Percentiles rank a stretch among this genome's conserved stretches.
phyloP scores from a whole-genome alignment of 2,329 filamentous ascomycete species.

The Lasiodiplodia hormozganensis region DNA sequence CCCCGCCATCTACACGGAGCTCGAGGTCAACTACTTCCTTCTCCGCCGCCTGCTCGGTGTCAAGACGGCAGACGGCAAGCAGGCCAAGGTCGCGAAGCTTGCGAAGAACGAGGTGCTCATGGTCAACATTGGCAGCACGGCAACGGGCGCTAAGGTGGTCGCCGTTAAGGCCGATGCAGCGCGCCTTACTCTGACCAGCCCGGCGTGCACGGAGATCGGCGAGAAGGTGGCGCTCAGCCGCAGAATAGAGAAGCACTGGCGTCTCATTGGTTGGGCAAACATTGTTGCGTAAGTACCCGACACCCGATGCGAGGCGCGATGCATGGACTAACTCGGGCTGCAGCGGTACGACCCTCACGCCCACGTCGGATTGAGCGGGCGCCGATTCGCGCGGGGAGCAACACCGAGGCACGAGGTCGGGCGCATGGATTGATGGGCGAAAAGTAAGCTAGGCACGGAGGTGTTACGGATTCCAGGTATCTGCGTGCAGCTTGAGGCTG shows the following conservation, averaged over 20 bases:
- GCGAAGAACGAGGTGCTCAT: slow-evolving; percentile 99
- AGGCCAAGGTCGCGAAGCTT: slow-evolving; percentile 98
- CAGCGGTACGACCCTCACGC: slow-evolving; percentile 49
- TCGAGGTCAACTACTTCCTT: slow-evolving; percentile 99
- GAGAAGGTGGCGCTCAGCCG: slow-evolving; percentile 97
- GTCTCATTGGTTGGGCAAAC: slow-evolving; percentile 56
- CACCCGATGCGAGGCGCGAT: slow-evolving; percentile 28
- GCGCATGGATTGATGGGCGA: background rate
- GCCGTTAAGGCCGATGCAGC: slow-evolving; percentile 98
- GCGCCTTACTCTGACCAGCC: slow-evolving; percentile 89
- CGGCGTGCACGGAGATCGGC: slow-evolving; percentile 94
- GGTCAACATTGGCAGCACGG: slow-evolving; percentile 99
- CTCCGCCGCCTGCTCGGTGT: slow-evolving; percentile 93
- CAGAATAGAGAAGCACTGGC: slow-evolving; percentile 99
- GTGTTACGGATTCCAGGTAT: background rate
- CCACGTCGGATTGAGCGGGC: slow-evolving; percentile 34
- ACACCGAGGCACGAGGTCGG: background rate
- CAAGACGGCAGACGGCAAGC: slow-evolving; percentile 97
- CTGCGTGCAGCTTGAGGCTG: slow-evolving; percentile 3
- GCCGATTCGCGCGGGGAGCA: background rate
- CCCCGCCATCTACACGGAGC: slow-evolving; percentile 96
- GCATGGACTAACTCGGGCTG: slow-evolving; percentile 10
- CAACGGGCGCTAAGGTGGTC: slow-evolving; percentile 95
- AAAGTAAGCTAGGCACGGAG: background rate
- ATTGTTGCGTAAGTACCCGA: slow-evolving; percentile 49